Base-by-base conservation (phyloP, 768 basidiomycete species). In the Panaeolus papilionaceus region DNA sequence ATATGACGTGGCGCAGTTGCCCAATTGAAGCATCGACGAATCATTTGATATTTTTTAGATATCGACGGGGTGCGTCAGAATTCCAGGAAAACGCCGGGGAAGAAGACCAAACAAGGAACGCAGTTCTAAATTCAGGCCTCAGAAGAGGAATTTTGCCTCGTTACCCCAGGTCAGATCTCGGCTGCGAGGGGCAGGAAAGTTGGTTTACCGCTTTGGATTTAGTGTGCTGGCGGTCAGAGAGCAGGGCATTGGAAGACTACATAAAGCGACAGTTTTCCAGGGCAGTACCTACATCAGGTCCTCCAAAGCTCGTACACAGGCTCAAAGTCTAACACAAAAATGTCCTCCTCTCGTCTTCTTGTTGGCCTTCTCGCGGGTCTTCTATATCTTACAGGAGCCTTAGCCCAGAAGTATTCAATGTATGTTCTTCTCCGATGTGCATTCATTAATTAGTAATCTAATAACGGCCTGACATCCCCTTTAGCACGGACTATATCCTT, bases 401-500 rank as follows among this genome's bases (percentile, higher is more conserved):
- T 58, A 1, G 54, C 54, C 33, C 54, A 58, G 33, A 58, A 58
- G 54, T 58, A 58, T 37, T 58, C 54, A 28, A 58, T 58, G 54
- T 58, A 33, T 10, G 54, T 58, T 16, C 23, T 37, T 58, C 12
- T 37, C 33, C 12, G 33, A 58, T 14, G 6, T 33, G 12, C 4
- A 58, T 58, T 58, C 54, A 58, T 28, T 58, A 12, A 9, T 33
- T 33, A 10, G 54, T 37, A 12, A 37, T 58, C 11, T 58, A 28
- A 28, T 58, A 16, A 28, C 26, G 26, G 12, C 33, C 28, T 33
- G 8, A 7, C 9, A 58, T 58, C 54, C 54, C 54, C 54, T 10
- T 39, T 63, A 69, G 68, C n/a, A 64, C 63, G 40, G 64, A 38
- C 40, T 68, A 67, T 58, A 58, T 39, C 28, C 62, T 66, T 44